A percentile compares a stretch with the other conserved stretches of the same genome.
These are phyloP conservation scores for Fusarium tuaranense DNA, from an alignment of 2,329 filamentous ascomycete genomes.

Conservation along the genomic window DNA sequence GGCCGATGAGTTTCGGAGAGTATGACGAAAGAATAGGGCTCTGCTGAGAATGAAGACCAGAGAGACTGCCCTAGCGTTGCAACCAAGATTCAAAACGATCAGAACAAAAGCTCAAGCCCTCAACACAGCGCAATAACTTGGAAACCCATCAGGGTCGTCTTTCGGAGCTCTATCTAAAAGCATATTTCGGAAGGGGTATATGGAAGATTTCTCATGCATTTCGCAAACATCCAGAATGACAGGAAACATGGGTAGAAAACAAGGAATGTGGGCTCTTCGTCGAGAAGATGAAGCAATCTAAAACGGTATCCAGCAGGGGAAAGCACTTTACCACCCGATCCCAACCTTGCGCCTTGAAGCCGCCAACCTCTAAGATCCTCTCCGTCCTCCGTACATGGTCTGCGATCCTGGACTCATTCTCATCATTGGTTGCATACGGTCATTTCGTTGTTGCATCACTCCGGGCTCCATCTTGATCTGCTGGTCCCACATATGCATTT, in stretches of 20 bases:
- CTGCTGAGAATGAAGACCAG: not conserved
- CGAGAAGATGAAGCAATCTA: conserved; percentile 51
- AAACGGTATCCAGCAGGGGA: conserved; percentile 30
- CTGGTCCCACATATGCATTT: conserved; percentile 46
- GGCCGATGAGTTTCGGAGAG: not conserved
- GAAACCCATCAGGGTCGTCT: conserved; percentile 8
- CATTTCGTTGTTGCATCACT: conserved; percentile 32
- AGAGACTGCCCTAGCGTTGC: not conserved
- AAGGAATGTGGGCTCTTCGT: conserved; percentile 46
- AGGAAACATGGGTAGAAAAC: conserved; percentile 16
- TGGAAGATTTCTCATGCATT: conserved; percentile 31
- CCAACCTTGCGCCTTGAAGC: conserved; percentile 18
- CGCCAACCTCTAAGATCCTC: conserved; percentile 27
- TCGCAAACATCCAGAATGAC: conserved; percentile 19
- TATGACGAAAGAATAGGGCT: not conserved
- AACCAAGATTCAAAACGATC: not conserved
- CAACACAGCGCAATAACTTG: not conserved
- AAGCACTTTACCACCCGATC: conserved; percentile 5
- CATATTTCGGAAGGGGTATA: conserved; percentile 39
- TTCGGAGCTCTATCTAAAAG: conserved; percentile 23
- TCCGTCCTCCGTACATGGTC: conserved; percentile 38
- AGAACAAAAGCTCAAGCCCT: not conserved
- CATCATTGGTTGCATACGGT: conserved; percentile 38
- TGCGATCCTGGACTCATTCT: conserved; percentile 38
- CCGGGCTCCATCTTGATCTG: conserved; percentile 47